phyloP scores from a whole-genome alignment of 2,329 filamentous ascomycete species.

The Cercospora sojina region DNA sequence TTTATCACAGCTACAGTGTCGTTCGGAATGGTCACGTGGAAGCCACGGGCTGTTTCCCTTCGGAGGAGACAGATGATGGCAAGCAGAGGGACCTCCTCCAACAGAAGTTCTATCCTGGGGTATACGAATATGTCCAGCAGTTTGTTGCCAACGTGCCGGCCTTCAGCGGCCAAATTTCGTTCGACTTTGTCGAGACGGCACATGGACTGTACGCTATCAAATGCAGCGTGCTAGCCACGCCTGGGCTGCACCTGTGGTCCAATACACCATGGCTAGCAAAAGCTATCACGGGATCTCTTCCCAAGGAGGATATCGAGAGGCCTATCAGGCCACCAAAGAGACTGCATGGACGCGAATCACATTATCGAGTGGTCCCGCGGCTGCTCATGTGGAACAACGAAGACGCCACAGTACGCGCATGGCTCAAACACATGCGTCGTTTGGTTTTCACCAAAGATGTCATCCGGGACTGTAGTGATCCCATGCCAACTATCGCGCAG shows the following conservation, averaged over 20 bases:
- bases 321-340: constrained; percentile 22
- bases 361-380: constrained; percentile 19
- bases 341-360: constrained; percentile 12
- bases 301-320: constrained; percentile 21
- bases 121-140: constrained; percentile 31
- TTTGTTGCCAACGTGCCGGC: constrained; percentile 22
- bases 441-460: constrained; percentile 36
- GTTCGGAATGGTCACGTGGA: constrained; percentile 30
- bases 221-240: constrained; percentile 36
- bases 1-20: constrained; percentile 36
- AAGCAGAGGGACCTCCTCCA: constrained; percentile 34
- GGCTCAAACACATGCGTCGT: constrained; percentile 33
- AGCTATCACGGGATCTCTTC: constrained; percentile 19
- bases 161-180: constrained; percentile 31
- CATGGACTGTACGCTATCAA: constrained; percentile 33
- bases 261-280: constrained; percentile 24
- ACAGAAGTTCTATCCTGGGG: constrained; percentile 23
- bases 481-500: constrained; percentile 33
- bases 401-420: constrained; percentile 21
- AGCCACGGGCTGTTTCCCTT: constrained; percentile 35
- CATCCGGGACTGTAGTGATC: constrained; percentile 31
- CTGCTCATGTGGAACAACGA: constrained; percentile 36
- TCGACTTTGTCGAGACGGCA: constrained; percentile 35
- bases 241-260: constrained; percentile 35
- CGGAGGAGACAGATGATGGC: constrained; percentile 36